These are phyloP conservation scores for Lachnellula cervina DNA, from an alignment of 2,329 filamentous ascomycete genomes.

Conservation along the genomic window DNA sequence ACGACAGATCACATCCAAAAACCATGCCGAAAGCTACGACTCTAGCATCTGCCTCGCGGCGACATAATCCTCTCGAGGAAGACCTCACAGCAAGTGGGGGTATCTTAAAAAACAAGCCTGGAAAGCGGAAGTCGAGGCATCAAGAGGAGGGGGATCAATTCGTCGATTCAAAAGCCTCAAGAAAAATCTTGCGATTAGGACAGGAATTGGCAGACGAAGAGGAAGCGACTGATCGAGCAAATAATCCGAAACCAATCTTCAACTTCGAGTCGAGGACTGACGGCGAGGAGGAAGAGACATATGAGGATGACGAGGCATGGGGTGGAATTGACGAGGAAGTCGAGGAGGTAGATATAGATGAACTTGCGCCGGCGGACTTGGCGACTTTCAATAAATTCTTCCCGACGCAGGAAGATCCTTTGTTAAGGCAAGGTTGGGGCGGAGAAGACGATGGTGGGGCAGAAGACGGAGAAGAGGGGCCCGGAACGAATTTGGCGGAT, in stretches of 20 bases:
- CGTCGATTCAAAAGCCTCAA: slow-evolving; percentile 82
- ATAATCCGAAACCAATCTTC: slow-evolving; percentile 60
- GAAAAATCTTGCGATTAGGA: slow-evolving; percentile 84
- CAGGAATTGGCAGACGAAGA: slow-evolving; percentile 86
- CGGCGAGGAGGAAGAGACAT: slow-evolving; percentile 45
- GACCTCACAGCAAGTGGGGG: slow-evolving; percentile 68
- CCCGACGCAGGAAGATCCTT: slow-evolving; percentile 54
- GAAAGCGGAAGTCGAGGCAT: slow-evolving; percentile 59
- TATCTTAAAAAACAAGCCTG: slow-evolving; percentile 67
- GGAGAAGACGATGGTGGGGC: slow-evolving; percentile 31
- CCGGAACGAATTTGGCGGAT: slow-evolving; percentile 78
- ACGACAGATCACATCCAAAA: neutral
- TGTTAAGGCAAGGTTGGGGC: slow-evolving; percentile 29
- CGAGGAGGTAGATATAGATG: slow-evolving; percentile 52
- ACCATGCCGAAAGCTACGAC: slow-evolving; percentile 75
- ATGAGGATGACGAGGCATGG: slow-evolving; percentile 61
- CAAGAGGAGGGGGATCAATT: slow-evolving; percentile 63
- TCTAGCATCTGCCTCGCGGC: slow-evolving; percentile 52
- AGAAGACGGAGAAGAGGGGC: slow-evolving; percentile 41
- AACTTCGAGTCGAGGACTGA: slow-evolving; percentile 74
- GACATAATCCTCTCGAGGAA: slow-evolving; percentile 88
- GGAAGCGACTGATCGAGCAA: slow-evolving; percentile 41
- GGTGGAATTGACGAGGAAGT: slow-evolving; percentile 72
- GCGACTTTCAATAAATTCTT: slow-evolving; percentile 91
- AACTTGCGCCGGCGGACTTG: slow-evolving; percentile 83